Evolutionary conservation across 2,329 filamentous ascomycete genomes (phyloP), one percentile per base, ranked within the genome.

Genomic region (Aspergillus amoenus): DNA sequence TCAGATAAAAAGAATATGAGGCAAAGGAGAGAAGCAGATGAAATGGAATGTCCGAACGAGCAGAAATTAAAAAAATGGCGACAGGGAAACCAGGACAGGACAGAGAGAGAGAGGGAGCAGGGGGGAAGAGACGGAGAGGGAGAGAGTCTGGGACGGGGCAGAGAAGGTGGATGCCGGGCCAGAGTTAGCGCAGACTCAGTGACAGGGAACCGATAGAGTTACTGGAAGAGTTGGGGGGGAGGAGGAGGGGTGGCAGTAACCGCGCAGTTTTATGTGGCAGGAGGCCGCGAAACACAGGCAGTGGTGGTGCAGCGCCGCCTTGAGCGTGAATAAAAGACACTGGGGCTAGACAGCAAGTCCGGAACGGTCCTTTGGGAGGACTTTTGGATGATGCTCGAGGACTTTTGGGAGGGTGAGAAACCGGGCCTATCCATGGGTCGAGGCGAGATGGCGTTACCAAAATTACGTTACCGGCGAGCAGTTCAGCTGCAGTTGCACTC

Each of bases 21-120:
- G 5, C 32, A 37, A 58, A 57, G 55, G 48, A 57, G 57, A 46
- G 52, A 59, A 40, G 46, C 27, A 56, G 51, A 42, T 51, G 56
- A 53, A 53, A 55, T 49, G 27, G 40, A 54, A 48, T 18, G 17
- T 34, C 22, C 60, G 62, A 58, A 52, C 58, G 59, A 61, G 27
- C 9, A 30, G 27, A 30, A 30, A 30, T 30, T 30, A 30, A 30
- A 30, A 58, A 59, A 60, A 61, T 17, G 40, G 22, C 39, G 37
- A 41, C 51, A n/a, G 30, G 41, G 51, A 37, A 51, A 52, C 27
- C 37, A 56, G 46, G 65, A 56, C 40, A 53, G 52, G 43, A 48
- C 18, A 18, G 24, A 43, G 39, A 37, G 42, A 32, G 49, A 47
- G 60, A 59, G 58, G 59, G 59, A 65, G 64, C 61, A 59, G 64